phyloP scores from a whole-genome alignment of 176 grass and related monocot species.

The Themeda triandra region DNA sequence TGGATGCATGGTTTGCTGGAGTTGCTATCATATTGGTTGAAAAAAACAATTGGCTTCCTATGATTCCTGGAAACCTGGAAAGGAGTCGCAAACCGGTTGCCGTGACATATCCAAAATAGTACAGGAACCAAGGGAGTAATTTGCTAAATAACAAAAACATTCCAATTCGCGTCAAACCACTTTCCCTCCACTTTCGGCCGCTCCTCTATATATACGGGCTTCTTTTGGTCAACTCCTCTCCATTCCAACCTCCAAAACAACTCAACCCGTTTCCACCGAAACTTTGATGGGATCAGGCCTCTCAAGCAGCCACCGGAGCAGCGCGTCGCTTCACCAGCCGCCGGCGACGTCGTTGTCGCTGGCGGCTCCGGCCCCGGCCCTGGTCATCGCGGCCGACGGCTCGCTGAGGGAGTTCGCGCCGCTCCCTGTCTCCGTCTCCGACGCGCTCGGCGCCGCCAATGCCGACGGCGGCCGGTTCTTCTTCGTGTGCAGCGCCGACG shows the following conservation, averaged over 20 bases:
- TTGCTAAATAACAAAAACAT: background rate
- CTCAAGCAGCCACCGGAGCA: slow-evolving; percentile 42
- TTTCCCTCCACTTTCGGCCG: background rate
- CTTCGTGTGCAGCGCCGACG: slow-evolving; percentile 62
- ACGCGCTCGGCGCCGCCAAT: slow-evolving; percentile 15
- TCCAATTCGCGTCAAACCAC: background rate
- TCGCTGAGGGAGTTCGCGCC: slow-evolving; percentile 46
- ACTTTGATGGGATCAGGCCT: slow-evolving; percentile 53
- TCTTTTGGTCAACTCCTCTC: background rate
- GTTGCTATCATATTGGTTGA: too few relatives aligned
- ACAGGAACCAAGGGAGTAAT: background rate
- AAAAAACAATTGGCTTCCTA: background rate
- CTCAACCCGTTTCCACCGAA: background rate
- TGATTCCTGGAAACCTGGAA: background rate
- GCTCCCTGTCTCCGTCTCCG: background rate
- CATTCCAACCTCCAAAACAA: slow-evolving; percentile 27
- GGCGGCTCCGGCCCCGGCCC: slow-evolving; percentile 3
- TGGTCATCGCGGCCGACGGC: slow-evolving; percentile 52
- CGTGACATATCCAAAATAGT: background rate
- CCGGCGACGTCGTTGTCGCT: background rate
- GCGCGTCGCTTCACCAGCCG: slow-evolving; percentile 17
- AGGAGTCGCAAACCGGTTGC: too few relatives aligned
- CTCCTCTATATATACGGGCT: background rate
- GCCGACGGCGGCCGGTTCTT: background rate
- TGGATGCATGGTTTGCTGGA: too few relatives aligned